phyloP scores from a whole-genome alignment of 768 basidiomycete genomes.

The Suillus cothurnatus region DNA sequence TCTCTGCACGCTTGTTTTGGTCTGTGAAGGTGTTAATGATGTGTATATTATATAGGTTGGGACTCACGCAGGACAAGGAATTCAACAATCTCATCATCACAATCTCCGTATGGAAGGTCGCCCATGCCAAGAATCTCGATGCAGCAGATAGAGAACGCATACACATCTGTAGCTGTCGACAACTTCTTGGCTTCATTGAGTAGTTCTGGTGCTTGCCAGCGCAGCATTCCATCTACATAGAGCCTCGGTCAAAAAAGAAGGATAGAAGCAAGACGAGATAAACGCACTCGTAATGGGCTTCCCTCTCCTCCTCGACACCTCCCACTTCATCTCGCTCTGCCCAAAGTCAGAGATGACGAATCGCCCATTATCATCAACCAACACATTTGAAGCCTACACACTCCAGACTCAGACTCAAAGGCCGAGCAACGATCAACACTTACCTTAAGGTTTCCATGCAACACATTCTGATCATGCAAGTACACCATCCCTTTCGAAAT shows the following conservation, averaged over 20 bases:
- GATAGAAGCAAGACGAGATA: background rate
- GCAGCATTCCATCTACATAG: conserved; percentile 56
- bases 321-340: conserved; percentile 77
- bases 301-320: conserved; percentile 64
- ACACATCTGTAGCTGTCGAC: conserved; percentile 64
- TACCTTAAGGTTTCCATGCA: conserved; percentile 83
- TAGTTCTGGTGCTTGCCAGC: conserved; percentile 76
- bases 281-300: conserved; percentile 48
- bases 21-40: conserved; percentile 36
- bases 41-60: conserved; percentile 13
- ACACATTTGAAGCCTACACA: conserved; percentile 68
- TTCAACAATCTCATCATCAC: conserved; percentile 53
- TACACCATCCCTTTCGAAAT: conserved; percentile 19
- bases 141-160: conserved; percentile 68
- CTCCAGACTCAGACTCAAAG: background rate
- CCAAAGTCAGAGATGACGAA: conserved; percentile 86
- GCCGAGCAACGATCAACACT: conserved; percentile 15
- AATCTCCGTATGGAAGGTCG: conserved; percentile 55
- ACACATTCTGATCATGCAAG: conserved; percentile 19
- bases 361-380: conserved; percentile 64
- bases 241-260: background rate
- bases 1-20: conserved; percentile 50
- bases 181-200: conserved; percentile 48
- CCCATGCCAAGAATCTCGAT: conserved; percentile 66
- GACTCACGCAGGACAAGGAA: conserved; percentile 52